These are phyloP conservation scores for Macadamia tetraphylla DNA, from an alignment of 164 flowering plant species.

Conservation along the genomic window DNA sequence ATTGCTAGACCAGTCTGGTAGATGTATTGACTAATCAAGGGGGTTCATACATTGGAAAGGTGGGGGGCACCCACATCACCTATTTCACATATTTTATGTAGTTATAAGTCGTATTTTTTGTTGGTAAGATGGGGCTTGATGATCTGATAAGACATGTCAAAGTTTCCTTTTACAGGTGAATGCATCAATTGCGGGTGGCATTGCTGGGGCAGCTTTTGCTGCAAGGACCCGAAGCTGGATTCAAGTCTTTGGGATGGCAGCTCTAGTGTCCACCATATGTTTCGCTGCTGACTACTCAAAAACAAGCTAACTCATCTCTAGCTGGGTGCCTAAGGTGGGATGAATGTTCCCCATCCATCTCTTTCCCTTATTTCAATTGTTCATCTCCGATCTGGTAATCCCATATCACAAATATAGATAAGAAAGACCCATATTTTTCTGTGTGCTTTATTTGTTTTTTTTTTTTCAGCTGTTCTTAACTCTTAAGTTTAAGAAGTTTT, in stretches of 20 bases:
- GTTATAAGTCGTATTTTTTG: too few species aligned
- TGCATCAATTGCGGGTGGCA: slow-evolving; percentile 62
- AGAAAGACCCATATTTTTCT: too few species aligned
- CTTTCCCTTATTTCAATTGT: background rate
- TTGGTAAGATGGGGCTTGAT: background rate
- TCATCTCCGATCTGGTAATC: background rate
- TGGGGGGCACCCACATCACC: too few species aligned
- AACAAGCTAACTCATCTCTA: slow-evolving; percentile 18
- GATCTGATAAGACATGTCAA: background rate
- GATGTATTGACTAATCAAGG: too few species aligned
- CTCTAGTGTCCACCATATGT: slow-evolving; percentile 42
- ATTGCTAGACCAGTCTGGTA: too few species aligned
- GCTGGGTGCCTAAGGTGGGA: background rate
- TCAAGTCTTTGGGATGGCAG: slow-evolving; percentile 48
- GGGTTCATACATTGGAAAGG: too few species aligned
- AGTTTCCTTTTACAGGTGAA: slow-evolving; percentile 44
- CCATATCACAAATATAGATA: too few species aligned
- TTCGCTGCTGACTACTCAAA: slow-evolving; percentile 43
- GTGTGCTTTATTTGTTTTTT: background rate
- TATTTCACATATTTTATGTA: too few species aligned
- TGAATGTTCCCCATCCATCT: background rate
- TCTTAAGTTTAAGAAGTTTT: background rate
- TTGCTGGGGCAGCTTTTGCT: slow-evolving; percentile 69
- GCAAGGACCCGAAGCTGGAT: slow-evolving; percentile 56
- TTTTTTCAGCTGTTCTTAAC: background rate